Percentiles rank a stretch among this genome's conserved stretches.
phyloP scores from a whole-genome alignment of 371 early-diverging fungal species.

The Mortierella sp. region DNA sequence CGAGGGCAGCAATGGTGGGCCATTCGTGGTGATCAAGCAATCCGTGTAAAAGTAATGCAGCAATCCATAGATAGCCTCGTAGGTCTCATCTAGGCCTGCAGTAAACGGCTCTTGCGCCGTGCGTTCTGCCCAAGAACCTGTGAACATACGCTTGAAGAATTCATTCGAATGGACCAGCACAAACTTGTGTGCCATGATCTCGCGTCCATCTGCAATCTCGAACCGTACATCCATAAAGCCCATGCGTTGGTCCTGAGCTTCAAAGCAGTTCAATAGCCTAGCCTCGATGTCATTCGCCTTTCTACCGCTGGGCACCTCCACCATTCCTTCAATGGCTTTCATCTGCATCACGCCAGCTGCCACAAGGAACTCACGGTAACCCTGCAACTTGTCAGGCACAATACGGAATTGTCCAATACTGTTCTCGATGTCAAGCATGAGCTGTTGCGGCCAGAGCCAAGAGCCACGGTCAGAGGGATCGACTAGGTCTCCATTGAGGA shows the following conservation, averaged over 20 bases:
- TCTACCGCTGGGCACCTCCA: conserved; percentile 16
- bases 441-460: conserved; percentile 20
- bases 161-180: conserved; percentile 19
- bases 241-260: conserved; percentile 15
- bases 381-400: conserved; percentile 2
- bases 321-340: conserved; percentile 7
- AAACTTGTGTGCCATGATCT: conserved; percentile 35
- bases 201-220: conserved; percentile 1
- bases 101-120: conserved; percentile 5
- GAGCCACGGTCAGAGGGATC: background rate
- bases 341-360: conserved; percentile 19
- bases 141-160: conserved; percentile 12
- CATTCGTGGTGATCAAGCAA: too few species aligned
- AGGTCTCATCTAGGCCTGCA: conserved; percentile 5
- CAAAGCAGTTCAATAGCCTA: conserved; percentile 13
- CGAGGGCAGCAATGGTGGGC: too few species aligned
- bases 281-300: conserved; percentile 6
- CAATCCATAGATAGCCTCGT: conserved; percentile 27
- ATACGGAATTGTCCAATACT: background rate
- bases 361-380: conserved; percentile 15
- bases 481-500: conserved; percentile 21
- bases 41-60: conserved; percentile 27
- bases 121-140: conserved; percentile 16
- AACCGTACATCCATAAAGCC: conserved; percentile 44
- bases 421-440: conserved; percentile 36